Evolutionary conservation across 495 filamentous ascomycete species (phyloP).

Genomic region (Aspergillus ellipticus): DNA sequence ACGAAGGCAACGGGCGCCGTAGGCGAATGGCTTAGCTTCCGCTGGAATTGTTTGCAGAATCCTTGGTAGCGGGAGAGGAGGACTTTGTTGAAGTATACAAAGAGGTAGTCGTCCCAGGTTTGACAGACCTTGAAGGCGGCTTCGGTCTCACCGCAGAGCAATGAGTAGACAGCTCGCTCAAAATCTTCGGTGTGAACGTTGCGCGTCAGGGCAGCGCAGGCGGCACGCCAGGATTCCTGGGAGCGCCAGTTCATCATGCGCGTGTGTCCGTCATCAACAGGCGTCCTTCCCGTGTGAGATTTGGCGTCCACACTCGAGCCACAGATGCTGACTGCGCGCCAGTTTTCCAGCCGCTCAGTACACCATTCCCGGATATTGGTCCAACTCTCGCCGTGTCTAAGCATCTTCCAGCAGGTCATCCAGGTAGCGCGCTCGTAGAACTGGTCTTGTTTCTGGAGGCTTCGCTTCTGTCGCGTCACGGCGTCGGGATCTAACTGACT

Average conservation of each 20-base stretch:
- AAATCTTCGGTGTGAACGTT: slow-evolving; percentile 66
- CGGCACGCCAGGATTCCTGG: slow-evolving; percentile 67
- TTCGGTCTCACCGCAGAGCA: slow-evolving; percentile 76
- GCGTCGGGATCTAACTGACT: slow-evolving; percentile 97
- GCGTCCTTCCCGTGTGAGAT: slow-evolving; percentile 27
- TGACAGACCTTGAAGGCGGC: slow-evolving; percentile 72
- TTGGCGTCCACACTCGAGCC: slow-evolving; percentile 38
- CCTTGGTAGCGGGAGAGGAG: slow-evolving; percentile 53
- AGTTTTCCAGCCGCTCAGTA: slow-evolving; percentile 69
- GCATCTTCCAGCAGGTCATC: slow-evolving; percentile 84
- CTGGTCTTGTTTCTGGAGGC: slow-evolving; percentile 72
- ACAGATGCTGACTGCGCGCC: slow-evolving; percentile 64
- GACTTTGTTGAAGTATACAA: slow-evolving; percentile 79
- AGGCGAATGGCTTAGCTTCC: slow-evolving; percentile 38
- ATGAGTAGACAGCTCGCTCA: slow-evolving; percentile 84
- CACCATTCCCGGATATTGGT: slow-evolving; percentile 77
- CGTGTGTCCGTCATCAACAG: slow-evolving; percentile 40
- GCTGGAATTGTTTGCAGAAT: slow-evolving; percentile 44
- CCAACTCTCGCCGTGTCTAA: slow-evolving; percentile 71
- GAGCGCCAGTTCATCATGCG: slow-evolving; percentile 49
- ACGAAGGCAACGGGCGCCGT: slow-evolving; percentile 29
- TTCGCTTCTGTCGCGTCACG: slow-evolving; percentile 66
- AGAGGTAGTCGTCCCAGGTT: slow-evolving; percentile 88
- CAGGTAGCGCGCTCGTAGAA: slow-evolving; percentile 84
- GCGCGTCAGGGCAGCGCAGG: slow-evolving; percentile 72